Base-by-base conservation (phyloP, 768 basidiomycete genomes). In the Auricularia heimuer region DNA sequence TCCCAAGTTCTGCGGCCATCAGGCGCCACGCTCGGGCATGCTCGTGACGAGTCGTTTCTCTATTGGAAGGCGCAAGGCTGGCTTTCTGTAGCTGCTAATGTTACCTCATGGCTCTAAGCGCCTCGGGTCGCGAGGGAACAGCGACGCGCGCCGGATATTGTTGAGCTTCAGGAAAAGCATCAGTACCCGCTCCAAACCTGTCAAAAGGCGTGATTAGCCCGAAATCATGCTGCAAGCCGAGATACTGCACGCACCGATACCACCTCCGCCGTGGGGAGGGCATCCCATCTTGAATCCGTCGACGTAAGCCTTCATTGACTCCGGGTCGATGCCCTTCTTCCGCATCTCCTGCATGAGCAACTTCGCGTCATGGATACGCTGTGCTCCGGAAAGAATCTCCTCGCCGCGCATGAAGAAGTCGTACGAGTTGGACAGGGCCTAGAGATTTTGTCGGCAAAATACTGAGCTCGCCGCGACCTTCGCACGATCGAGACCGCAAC, bases 401-500 rank as follows among this genome's bases (percentile, higher is more conserved):
- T 99, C 94, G 11, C 97, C 97, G 37, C 97, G 86, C 96, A 99
- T 98, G 84, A 99, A 98, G 79, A 99, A 98, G 78, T 99, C 97
- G 76, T 98, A 99, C 29, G 97, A 98, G 77, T 98, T 98, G 62
- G 97, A 98, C 47, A 97, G 80, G 7, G 85, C 86, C 89, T 95
- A 71, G 29, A 29, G 29, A 29, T 29, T 29, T 29, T 24, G 10
- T 63, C 45, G 65, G 8, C 8, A 8, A 54, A 24, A 44, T 7
- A 21, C 33, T 14, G 29, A 35, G 8, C n/a, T 4, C 29, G 7
- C 58, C 12, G 14, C n/a, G 54, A 36, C 34, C 42, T 8, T 60
- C 61, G 54, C 44, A 3, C 35, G 37, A 11, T 14, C 21, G 8
- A 11, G 18, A 29, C 8, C 34, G 47, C n/a, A 29, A 29, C 29